Percentiles rank a stretch among this genome's conserved stretches.
Conservation (phyloP, 1,284 basidiomycete genomes). For the Ceratobasidium sp. region DNA sequence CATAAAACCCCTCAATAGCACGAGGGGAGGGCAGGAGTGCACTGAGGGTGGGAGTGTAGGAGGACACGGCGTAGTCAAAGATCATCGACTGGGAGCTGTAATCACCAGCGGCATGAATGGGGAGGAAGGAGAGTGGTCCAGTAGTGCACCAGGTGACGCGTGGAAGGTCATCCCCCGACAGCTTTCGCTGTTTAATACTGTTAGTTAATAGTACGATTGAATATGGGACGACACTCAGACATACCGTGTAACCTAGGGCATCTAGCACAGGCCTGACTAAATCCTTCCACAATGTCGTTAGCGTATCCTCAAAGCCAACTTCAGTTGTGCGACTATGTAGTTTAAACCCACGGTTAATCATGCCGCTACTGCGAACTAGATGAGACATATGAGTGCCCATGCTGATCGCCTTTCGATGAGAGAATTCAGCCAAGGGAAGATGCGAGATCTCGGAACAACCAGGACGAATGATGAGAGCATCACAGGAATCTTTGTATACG, state of each 20-base stretch:
- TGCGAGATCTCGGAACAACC: background rate
- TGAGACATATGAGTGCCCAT: background rate
- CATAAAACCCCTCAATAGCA: no score
- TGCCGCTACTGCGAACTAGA: background rate
- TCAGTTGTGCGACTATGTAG: no score
- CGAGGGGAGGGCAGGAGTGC: background rate
- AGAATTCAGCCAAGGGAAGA: background rate
- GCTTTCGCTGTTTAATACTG: background rate
- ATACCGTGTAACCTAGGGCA: background rate
- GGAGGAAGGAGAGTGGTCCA: slow-evolving; percentile 18
- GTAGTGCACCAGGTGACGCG: slow-evolving; percentile 31
- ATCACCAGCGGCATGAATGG: slow-evolving; percentile 26
- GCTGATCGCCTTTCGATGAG: background rate
- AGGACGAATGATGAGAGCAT: background rate
- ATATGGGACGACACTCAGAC: background rate
- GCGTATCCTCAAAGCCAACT: no score
- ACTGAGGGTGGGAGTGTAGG: slow-evolving; percentile 15
- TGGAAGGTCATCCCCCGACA: background rate
- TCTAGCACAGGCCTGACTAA: slow-evolving; percentile 5
- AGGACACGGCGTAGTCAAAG: slow-evolving; percentile 23
- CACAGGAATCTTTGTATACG: background rate
- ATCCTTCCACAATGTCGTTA: background rate
- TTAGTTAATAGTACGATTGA: background rate
- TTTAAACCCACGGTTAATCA: background rate
- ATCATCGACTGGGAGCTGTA: background rate